A percentile compares a stretch with the other conserved stretches of the same genome.
Evolutionary conservation across 2,329 filamentous ascomycete genomes (phyloP).

Genomic region (Colletotrichum limetticola): DNA sequence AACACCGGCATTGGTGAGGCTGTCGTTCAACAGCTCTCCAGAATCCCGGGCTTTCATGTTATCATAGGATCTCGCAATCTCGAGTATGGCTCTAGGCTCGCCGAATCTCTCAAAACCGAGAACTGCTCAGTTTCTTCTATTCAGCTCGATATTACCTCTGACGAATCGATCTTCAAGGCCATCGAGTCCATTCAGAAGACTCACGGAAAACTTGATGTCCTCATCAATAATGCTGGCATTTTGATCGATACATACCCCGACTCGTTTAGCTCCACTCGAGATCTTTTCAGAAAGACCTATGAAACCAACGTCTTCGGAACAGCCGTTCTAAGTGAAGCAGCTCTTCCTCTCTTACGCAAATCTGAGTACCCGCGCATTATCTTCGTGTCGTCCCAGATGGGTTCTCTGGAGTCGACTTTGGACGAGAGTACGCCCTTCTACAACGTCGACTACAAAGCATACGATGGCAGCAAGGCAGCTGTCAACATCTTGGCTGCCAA

Average conservation of each 20-base stretch:
- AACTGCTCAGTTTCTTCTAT: slow-evolving; percentile 40
- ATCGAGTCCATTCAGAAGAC: slow-evolving; percentile 36
- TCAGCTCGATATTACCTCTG: slow-evolving; percentile 41
- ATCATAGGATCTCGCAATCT: slow-evolving; percentile 46
- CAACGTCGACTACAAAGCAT: slow-evolving; percentile 44
- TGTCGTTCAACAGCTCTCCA: slow-evolving; percentile 37
- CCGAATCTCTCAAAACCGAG: slow-evolving; percentile 36
- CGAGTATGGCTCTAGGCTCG: slow-evolving; percentile 39
- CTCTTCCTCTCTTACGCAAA: slow-evolving; percentile 44
- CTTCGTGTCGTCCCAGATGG: slow-evolving; percentile 50
- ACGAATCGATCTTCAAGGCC: slow-evolving; percentile 42
- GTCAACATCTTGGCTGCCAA: slow-evolving; percentile 52
- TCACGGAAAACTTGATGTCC: slow-evolving; percentile 46
- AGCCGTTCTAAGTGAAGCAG: slow-evolving; percentile 41
- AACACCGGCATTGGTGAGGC: slow-evolving; percentile 30
- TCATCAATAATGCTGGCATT: slow-evolving; percentile 49
- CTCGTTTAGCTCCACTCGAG: slow-evolving; percentile 38
- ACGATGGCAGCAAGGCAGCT: slow-evolving; percentile 54
- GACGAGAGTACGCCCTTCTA: slow-evolving; percentile 43
- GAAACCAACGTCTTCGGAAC: slow-evolving; percentile 50
- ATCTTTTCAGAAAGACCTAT: slow-evolving; percentile 50
- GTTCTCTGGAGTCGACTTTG: slow-evolving; percentile 42
- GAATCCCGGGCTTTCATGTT: slow-evolving; percentile 44
- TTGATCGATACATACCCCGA: slow-evolving; percentile 39
- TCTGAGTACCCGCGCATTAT: slow-evolving; percentile 44